A percentile compares a stretch with the other conserved stretches of the same genome.
phyloP scores from a whole-genome alignment of 306 rosid genomes.

The Acacia crassicarpa region DNA sequence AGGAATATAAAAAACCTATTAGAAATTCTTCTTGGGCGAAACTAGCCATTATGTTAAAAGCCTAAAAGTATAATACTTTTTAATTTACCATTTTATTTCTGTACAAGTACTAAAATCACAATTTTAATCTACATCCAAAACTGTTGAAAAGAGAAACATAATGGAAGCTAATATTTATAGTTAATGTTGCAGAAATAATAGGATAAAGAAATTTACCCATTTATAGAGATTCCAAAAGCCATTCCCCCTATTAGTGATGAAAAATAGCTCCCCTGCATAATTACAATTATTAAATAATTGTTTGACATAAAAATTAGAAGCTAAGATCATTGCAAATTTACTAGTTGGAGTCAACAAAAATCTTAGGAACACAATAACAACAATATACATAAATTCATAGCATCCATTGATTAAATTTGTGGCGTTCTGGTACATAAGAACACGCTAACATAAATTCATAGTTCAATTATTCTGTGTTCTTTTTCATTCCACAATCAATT shows the following conservation, averaged over 20 bases:
- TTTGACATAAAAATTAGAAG: conserved; percentile 16
- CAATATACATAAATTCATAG: background rate
- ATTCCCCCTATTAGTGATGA: conserved; percentile 35
- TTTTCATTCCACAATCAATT: too few relatives aligned
- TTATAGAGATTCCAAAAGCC: conserved; percentile 94
- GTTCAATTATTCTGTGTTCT: too few relatives aligned
- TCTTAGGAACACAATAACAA: background rate
- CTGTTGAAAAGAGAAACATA: background rate
- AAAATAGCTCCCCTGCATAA: conserved; percentile 82
- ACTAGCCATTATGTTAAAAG: too few relatives aligned
- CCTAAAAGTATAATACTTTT: too few relatives aligned
- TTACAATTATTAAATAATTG: conserved; percentile 22
- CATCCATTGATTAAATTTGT: background rate
- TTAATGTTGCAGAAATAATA: conserved; percentile 3
- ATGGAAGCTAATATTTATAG: background rate
- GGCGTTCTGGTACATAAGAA: too few relatives aligned
- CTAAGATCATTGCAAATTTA: background rate
- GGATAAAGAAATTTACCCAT: conserved; percentile 66
- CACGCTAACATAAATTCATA: too few relatives aligned
- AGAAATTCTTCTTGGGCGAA: too few relatives aligned
- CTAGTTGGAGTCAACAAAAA: background rate
- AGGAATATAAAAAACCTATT: too few relatives aligned
- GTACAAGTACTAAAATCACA: background rate
- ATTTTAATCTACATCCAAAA: background rate
- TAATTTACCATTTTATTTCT: background rate